Evolutionary conservation across 164 flowering plant species (phyloP).

Genomic region (Tinospora cordifolia): DNA sequence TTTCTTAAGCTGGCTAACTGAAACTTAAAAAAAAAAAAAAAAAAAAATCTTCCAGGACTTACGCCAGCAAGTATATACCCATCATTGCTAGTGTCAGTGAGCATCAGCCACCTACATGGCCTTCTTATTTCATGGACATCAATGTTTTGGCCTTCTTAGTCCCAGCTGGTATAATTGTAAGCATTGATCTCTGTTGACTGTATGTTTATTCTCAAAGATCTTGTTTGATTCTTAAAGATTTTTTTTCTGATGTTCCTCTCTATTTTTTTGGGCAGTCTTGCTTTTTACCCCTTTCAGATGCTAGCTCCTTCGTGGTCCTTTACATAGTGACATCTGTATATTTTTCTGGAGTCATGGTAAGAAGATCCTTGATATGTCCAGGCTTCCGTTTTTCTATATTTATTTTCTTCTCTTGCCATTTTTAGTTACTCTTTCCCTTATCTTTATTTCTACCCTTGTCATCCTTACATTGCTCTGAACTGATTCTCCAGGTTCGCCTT

Average conservation of each 20-base stretch:
- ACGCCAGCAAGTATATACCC: conserved; percentile 99
- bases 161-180: conserved; percentile 98
- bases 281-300: conserved; percentile 89
- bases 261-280: conserved; percentile 59
- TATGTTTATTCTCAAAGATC: background rate
- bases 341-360: conserved; percentile 98
- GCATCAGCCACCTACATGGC: conserved; percentile 99
- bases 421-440: no score
- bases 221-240: background rate
- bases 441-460: background rate
- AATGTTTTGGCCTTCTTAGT: conserved; percentile 97
- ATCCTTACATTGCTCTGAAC: conserved; percentile 8
- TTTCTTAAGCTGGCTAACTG: background rate
- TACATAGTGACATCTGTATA: conserved; percentile 92
- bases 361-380: conserved; percentile 12
- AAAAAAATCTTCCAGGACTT: conserved; percentile 68
- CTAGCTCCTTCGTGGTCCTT: conserved; percentile 92
- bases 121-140: conserved; percentile 98
- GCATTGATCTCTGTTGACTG: conserved; percentile 18
- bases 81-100: conserved; percentile 99
- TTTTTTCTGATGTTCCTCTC: background rate
- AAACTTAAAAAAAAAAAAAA: no score
- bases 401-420: no score
- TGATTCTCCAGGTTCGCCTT: conserved; percentile 66
- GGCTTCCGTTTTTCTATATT: background rate